Base-by-base conservation (phyloP, 208 protist genomes). In the Acanthamoeba lenticulata region DNA sequence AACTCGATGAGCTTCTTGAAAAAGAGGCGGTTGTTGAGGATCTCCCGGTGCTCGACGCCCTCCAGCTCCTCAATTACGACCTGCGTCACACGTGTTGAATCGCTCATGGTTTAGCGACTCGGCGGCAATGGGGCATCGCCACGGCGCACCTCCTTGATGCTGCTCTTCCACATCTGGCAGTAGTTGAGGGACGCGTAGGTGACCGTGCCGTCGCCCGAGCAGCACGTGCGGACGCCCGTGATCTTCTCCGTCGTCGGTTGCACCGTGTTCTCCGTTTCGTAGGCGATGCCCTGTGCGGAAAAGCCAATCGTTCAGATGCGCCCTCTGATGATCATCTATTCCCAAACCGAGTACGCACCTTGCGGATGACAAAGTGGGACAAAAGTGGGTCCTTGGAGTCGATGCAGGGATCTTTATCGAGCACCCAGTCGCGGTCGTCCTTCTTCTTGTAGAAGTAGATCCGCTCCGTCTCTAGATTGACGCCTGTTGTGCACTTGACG, bases 1-100 rank as follows among this genome's bases (percentile, higher is more conserved):
- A 45, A 79, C 29, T 79, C 67, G 36, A 79, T 79, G 17, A 79
- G 32, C 38, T 79, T 79, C 42, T 60, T 47, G 77, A 47, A 86
- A 40, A 86, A 86, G 21, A 86, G 77, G 44, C 77, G 77, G 34
- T 86, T 86, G 77, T n/a, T 38, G 44, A 86, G 77, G 27, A 86
- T 86, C 77, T 86, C 77, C 27, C 77, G 4, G 44, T 86, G 77
- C 38, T 86, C 77, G 27, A 55, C 77, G 1, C 77, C 77, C 17
- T 60, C 77, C 38, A 86, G 38, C 77, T 86, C 77, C 45, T 86
- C 77, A 3, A 60, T 38, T 7, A 32, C n/a, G 11, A 86, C 29
- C 77, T 86, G 42, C 6, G 67, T 27, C 15, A 60, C n/a, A n/a
- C 21, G 21, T n/a, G 52, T 24, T 60, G 52, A 15, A 49, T 5